Evolutionary conservation across 176 grass and related monocot species (phyloP).

Genomic region (Triticum turgidum): DNA sequence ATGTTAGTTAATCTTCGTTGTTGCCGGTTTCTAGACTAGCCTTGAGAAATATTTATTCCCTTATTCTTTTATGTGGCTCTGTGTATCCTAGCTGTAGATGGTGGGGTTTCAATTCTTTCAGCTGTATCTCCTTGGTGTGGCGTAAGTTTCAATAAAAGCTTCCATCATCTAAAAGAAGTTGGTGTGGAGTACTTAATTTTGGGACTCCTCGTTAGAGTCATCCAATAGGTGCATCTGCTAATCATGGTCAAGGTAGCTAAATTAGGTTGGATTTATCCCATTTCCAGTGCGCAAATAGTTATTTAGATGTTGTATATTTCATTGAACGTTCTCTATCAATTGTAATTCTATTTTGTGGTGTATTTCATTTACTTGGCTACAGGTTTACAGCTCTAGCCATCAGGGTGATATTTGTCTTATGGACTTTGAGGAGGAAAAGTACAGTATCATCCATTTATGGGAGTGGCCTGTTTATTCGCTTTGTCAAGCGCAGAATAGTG

Average conservation of each 20-base stretch:
- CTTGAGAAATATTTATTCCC: neutral
- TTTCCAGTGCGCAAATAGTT: neutral
- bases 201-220: neutral
- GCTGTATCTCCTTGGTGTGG: neutral
- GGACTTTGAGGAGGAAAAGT: constrained; percentile 56
- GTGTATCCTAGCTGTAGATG: neutral
- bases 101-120: neutral
- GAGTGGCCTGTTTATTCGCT: constrained; percentile 35
- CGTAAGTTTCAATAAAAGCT: neutral
- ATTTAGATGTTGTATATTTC: neutral
- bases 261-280: neutral
- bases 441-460: constrained; percentile 42
- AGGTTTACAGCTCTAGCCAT: constrained; percentile 66
- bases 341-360: neutral
- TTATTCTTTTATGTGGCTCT: neutral
- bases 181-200: neutral
- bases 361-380: constrained; percentile 3
- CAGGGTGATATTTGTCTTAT: constrained; percentile 59
- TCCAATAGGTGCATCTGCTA: neutral
- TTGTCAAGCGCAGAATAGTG: constrained; percentile 39
- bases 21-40: neutral
- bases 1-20: neutral
- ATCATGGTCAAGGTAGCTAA: neutral
- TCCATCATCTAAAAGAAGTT: neutral
- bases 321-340: neutral